Conservation (phyloP, 192 early-diverging fungal species). For the Funneliformis geosporum region DNA sequence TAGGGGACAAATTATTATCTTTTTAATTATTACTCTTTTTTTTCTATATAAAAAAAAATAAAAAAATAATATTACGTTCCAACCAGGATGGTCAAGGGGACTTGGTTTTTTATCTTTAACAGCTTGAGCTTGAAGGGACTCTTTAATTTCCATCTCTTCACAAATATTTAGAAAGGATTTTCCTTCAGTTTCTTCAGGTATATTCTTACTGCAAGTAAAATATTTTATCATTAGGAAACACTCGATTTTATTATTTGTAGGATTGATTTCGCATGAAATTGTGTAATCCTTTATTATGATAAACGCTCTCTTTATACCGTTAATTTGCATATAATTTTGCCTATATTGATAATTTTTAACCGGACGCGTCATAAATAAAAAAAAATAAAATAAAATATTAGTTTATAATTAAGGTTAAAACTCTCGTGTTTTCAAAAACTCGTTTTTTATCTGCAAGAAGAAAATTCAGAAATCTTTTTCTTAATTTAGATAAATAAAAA, state of each 20-base stretch:
- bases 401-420: neutral
- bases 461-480: too few species aligned
- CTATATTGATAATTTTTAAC: neutral
- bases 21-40: too few species aligned
- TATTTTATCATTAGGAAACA: neutral
- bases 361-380: neutral
- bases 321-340: neutral
- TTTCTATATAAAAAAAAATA: neutral
- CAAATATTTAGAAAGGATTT: neutral
- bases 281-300: neutral
- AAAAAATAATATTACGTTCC: neutral
- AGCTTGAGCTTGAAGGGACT: neutral
- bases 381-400: neutral
- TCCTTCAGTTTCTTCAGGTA: neutral
- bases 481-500: neutral
- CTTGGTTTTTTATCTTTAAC: neutral
- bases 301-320: neutral
- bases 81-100: neutral
- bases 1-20: too few species aligned
- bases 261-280: neutral
- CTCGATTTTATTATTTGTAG: neutral
- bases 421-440: neutral
- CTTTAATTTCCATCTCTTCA: neutral
- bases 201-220: neutral
- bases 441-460: too few species aligned